Percentiles rank a stretch among this genome's conserved stretches.
These are phyloP conservation scores for Coniella lustricola DNA, from an alignment of 2,329 filamentous ascomycete genomes.

Conservation along the genomic window DNA sequence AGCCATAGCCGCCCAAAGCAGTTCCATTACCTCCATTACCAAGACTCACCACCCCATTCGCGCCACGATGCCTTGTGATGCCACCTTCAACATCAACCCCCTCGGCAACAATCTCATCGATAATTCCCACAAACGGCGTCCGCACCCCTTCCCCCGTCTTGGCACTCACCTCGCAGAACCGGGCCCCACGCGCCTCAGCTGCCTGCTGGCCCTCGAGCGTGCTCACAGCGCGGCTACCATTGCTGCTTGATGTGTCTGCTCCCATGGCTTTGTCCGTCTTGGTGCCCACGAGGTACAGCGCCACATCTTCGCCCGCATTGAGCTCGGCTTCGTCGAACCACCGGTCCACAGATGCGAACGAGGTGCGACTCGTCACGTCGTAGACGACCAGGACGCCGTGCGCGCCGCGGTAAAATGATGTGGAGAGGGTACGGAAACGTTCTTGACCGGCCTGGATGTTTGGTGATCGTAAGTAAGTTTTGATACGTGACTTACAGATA, in stretches of 20 bases:
- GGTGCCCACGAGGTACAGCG: conserved; percentile 44
- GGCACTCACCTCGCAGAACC: conserved; percentile 48
- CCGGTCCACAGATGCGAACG: conserved; percentile 43
- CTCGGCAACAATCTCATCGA: conserved; percentile 41
- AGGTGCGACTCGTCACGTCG: conserved; percentile 41
- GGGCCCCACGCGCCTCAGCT: conserved; percentile 36
- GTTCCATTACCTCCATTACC: conserved; percentile 12
- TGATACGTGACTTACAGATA: neutral
- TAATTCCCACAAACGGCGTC: conserved; percentile 44
- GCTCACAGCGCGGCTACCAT: conserved; percentile 34
- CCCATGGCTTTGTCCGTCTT: conserved; percentile 40
- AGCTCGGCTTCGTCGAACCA: conserved; percentile 48
- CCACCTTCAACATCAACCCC: conserved; percentile 30
- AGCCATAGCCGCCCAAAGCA: conserved; percentile 1
- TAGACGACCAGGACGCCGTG: conserved; percentile 44
- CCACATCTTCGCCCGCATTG: conserved; percentile 41
- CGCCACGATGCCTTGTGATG: neutral
- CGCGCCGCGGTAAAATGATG: conserved; percentile 43
- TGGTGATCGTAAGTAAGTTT: neutral
- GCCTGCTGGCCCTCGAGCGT: conserved; percentile 40
- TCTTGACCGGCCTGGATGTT: conserved; percentile 43
- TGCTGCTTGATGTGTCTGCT: no score
- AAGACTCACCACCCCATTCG: conserved; percentile 23
- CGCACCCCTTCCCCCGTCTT: conserved; percentile 46
- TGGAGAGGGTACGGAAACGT: conserved; percentile 42